Percentiles rank a stretch among this genome's conserved stretches.
These are phyloP conservation scores for Crucihimalaya himalaica DNA, from an alignment of 345 rosid genomes.

Conservation along the genomic window DNA sequence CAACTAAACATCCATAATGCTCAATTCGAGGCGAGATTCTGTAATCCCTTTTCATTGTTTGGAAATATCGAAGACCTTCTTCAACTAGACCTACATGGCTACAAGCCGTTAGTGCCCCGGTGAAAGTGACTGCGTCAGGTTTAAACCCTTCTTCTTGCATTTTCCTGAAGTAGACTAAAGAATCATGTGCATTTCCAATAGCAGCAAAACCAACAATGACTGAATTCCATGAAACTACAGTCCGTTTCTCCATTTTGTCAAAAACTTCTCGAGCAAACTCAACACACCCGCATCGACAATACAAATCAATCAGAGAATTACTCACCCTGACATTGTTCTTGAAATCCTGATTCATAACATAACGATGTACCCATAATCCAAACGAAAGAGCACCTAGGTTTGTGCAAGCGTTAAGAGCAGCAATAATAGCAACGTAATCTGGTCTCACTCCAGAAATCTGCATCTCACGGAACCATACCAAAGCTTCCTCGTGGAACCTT, in stretches of 20 bases:
- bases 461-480: slow-evolving; percentile 68
- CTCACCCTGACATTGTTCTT: slow-evolving; percentile 51
- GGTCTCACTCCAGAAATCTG: slow-evolving; percentile 54
- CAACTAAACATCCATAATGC: slow-evolving; percentile 88
- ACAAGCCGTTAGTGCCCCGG: slow-evolving; percentile 72
- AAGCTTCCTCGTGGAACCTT: slow-evolving; percentile 54
- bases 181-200: slow-evolving; percentile 58
- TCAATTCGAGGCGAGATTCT: slow-evolving; percentile 65
- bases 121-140: slow-evolving; percentile 73
- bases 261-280: slow-evolving; percentile 65
- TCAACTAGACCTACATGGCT: slow-evolving; percentile 70
- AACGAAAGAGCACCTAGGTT: slow-evolving; percentile 56
- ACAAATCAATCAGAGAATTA: slow-evolving; percentile 70
- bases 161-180: slow-evolving; percentile 51
- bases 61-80: slow-evolving; percentile 59
- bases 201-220: slow-evolving; percentile 65
- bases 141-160: slow-evolving; percentile 64
- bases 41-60: slow-evolving; percentile 52
- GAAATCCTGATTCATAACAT: slow-evolving; percentile 48
- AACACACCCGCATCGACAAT: slow-evolving; percentile 73
- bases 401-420: slow-evolving; percentile 67
- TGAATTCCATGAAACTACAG: slow-evolving; percentile 80
- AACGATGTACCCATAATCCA: slow-evolving; percentile 63
- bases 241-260: slow-evolving; percentile 55
- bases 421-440: slow-evolving; percentile 59